Percentiles rank a stretch among this genome's conserved stretches.
These are phyloP conservation scores for Syzygium aromaticum DNA, from an alignment of 345 rosid genomes.

Conservation along the genomic window DNA sequence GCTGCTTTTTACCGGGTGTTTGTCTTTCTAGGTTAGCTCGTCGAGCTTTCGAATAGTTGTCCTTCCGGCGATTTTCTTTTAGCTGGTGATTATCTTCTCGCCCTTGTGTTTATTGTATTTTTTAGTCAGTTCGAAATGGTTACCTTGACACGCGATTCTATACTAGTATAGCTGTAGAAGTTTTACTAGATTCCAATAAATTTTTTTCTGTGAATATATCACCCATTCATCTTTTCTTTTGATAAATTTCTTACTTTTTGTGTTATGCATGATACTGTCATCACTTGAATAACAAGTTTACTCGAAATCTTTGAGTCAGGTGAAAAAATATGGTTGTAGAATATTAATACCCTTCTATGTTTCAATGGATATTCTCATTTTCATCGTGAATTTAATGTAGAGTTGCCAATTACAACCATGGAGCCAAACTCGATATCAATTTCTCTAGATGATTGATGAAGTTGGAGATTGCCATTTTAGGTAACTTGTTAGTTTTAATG, in stretches of 20 bases:
- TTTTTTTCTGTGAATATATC: background rate
- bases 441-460: too few species aligned
- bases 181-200: background rate
- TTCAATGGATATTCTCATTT: too few species aligned
- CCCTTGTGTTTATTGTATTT: background rate
- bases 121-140: background rate
- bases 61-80: conserved; percentile 15
- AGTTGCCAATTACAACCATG: too few species aligned
- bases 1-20: background rate
- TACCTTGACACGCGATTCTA: background rate
- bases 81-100: conserved; percentile 34
- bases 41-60: too few species aligned
- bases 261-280: background rate
- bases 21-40: background rate
- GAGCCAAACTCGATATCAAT: too few species aligned
- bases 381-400: too few species aligned
- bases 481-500: too few species aligned
- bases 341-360: too few species aligned
- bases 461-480: too few species aligned
- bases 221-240: background rate
- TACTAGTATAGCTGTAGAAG: background rate
- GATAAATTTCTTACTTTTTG: background rate
- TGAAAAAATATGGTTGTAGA: too few species aligned
- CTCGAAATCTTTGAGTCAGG: too few species aligned
- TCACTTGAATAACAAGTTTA: background rate